Evolutionary conservation across 768 basidiomycete genomes (phyloP).

Genomic region (Suillus placidus): DNA sequence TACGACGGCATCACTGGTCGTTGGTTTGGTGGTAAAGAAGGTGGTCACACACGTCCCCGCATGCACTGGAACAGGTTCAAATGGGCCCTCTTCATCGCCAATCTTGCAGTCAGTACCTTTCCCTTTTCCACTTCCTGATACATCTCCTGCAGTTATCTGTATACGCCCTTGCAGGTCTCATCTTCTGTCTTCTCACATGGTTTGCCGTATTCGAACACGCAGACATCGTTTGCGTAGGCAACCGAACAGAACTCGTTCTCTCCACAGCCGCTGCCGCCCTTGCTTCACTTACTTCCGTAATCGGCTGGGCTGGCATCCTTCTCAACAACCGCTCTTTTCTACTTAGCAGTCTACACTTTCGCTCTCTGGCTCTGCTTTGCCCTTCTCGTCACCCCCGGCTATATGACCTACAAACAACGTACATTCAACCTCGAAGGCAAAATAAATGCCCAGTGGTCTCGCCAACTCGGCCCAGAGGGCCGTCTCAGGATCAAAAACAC

Average conservation of each 20-base stretch:
- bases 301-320: too few species aligned
- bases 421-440: too few species aligned
- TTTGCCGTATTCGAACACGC: slow-evolving; percentile 72
- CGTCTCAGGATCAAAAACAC: slow-evolving; percentile 62
- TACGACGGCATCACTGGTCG: slow-evolving; percentile 46
- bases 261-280: slow-evolving; percentile 69
- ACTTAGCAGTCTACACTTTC: too few species aligned
- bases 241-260: slow-evolving; percentile 65
- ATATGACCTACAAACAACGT: too few species aligned
- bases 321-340: too few species aligned
- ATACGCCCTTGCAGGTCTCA: slow-evolving; percentile 64
- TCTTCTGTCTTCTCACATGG: slow-evolving; percentile 74
- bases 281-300: too few species aligned
- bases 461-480: slow-evolving; percentile 57
- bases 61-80: slow-evolving; percentile 82
- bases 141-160: slow-evolving; percentile 46
- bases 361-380: too few species aligned
- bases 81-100: too few species aligned
- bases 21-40: slow-evolving; percentile 44
- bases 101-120: not conserved
- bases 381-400: too few species aligned
- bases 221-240: slow-evolving; percentile 73
- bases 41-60: slow-evolving; percentile 40
- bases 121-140: not conserved
- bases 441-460: too few species aligned